phyloP scores from a whole-genome alignment of 208 protist genomes.

The Phytomonas francai region DNA sequence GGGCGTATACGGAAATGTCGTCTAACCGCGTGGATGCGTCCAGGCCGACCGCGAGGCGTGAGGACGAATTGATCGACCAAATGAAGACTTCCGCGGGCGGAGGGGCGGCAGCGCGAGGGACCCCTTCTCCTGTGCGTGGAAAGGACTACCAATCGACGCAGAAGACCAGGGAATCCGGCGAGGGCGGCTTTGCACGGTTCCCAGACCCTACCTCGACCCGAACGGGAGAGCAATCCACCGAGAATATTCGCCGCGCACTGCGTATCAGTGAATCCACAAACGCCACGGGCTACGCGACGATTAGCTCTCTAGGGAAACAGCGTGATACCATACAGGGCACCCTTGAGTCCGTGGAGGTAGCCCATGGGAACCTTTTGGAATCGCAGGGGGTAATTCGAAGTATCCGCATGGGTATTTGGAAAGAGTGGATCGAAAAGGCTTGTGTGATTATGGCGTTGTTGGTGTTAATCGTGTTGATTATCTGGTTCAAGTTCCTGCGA shows the following conservation, averaged over 20 bases:
- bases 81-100: constrained; percentile 34
- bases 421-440: constrained; percentile 68
- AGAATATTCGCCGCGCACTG: constrained; percentile 59
- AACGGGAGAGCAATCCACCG: constrained; percentile 30
- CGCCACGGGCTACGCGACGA: constrained; percentile 49
- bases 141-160: too few relatives aligned
- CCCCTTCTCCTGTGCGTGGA: too few relatives aligned
- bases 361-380: constrained; percentile 37
- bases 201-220: constrained; percentile 8
- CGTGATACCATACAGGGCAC: constrained; percentile 57
- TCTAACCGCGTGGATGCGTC: background rate
- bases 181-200: too few relatives aligned
- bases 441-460: constrained; percentile 38
- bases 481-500: constrained; percentile 60
- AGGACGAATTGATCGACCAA: constrained; percentile 29
- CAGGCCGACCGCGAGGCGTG: background rate
- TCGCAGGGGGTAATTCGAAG: constrained; percentile 47
- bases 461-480: constrained; percentile 42
- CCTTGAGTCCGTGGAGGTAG: constrained; percentile 36
- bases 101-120: background rate
- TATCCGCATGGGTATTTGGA: constrained; percentile 66
- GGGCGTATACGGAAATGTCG: background rate
- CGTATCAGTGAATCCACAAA: constrained; percentile 53
- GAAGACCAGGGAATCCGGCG: too few relatives aligned
- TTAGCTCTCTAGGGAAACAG: constrained; percentile 64